These are phyloP conservation scores for Aspergillus terreus DNA, from an alignment of 2,329 filamentous ascomycete genomes.

Conservation along the genomic window DNA sequence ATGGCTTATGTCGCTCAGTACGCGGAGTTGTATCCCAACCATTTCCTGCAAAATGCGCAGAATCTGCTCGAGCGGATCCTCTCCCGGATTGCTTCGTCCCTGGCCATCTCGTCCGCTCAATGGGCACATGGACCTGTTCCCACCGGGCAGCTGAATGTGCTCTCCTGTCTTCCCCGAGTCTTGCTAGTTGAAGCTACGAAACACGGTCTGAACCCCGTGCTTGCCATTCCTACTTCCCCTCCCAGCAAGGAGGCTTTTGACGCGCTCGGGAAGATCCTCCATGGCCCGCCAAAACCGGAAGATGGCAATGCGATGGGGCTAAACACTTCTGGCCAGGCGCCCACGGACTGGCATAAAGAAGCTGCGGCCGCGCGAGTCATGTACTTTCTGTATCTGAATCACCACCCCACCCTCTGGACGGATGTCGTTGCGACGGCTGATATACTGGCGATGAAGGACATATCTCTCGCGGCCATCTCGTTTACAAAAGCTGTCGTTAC, in stretches of 20 bases:
- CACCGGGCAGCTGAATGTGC: slow-evolving; percentile 53
- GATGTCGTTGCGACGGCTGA: slow-evolving; percentile 53
- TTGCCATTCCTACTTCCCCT: slow-evolving; percentile 49
- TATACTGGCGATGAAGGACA: slow-evolving; percentile 54
- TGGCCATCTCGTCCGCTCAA: slow-evolving; percentile 43
- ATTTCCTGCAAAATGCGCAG: slow-evolving; percentile 46
- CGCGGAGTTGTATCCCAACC: slow-evolving; percentile 51
- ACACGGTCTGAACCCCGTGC: slow-evolving; percentile 41
- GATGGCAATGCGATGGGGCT: slow-evolving; percentile 27
- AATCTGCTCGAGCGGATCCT: slow-evolving; percentile 45
- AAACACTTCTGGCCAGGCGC: slow-evolving; percentile 29
- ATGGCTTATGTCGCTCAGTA: slow-evolving; percentile 58
- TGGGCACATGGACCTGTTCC: slow-evolving; percentile 55
- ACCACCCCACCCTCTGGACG: slow-evolving; percentile 50
- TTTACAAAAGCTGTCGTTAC: slow-evolving; percentile 52
- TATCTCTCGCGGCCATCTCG: slow-evolving; percentile 52
- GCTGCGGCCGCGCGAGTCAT: slow-evolving; percentile 52
- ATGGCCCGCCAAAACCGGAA: slow-evolving; percentile 43
- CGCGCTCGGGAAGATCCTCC: slow-evolving; percentile 54
- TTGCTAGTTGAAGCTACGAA: slow-evolving; percentile 46
- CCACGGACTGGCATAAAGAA: slow-evolving; percentile 44
- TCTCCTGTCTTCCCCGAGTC: slow-evolving; percentile 55
- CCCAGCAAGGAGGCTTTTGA: slow-evolving; percentile 54
- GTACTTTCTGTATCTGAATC: slow-evolving; percentile 52
- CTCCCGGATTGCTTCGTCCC: slow-evolving; percentile 44